Conservation (phyloP, 78 protist genomes). For the Guillardia theta region DNA sequence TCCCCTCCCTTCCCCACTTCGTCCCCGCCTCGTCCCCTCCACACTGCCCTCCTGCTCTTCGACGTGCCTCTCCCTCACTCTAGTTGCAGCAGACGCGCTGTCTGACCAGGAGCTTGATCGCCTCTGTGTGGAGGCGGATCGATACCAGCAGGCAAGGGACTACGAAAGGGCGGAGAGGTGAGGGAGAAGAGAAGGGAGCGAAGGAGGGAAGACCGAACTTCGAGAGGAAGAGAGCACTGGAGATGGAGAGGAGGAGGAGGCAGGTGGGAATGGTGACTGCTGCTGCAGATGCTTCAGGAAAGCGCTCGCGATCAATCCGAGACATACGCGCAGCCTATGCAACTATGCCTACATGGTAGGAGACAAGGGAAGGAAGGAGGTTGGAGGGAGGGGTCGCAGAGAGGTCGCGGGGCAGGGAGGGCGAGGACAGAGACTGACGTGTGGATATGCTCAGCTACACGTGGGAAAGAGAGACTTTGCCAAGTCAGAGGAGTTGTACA, state of each 20-base stretch:
- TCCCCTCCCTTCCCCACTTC: background rate
- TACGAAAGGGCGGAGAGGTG: constrained; percentile 18
- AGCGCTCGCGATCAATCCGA: background rate
- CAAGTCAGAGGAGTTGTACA: constrained; percentile 14
- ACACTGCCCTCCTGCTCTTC: background rate
- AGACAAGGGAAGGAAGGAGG: background rate
- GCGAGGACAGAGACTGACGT: background rate
- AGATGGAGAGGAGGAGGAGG: background rate
- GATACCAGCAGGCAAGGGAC: constrained; percentile 20
- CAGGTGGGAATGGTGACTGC: background rate
- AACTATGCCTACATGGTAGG: constrained; percentile 1
- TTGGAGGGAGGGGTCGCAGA: background rate
- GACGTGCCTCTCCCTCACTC: background rate
- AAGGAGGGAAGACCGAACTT: no score
- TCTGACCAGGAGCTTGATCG: no score
- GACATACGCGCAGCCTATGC: background rate
- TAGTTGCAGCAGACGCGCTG: background rate
- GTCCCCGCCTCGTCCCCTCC: background rate
- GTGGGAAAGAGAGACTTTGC: constrained; percentile 38
- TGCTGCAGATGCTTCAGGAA: background rate
- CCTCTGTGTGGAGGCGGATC: background rate
- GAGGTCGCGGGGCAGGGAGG: background rate
- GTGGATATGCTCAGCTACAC: background rate
- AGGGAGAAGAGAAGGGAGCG: no score
- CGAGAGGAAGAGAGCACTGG: background rate